These are phyloP conservation scores for Tetrahymena malaccensis DNA, from an alignment of 73 alveolate genomes.

Conservation along the genomic window DNA sequence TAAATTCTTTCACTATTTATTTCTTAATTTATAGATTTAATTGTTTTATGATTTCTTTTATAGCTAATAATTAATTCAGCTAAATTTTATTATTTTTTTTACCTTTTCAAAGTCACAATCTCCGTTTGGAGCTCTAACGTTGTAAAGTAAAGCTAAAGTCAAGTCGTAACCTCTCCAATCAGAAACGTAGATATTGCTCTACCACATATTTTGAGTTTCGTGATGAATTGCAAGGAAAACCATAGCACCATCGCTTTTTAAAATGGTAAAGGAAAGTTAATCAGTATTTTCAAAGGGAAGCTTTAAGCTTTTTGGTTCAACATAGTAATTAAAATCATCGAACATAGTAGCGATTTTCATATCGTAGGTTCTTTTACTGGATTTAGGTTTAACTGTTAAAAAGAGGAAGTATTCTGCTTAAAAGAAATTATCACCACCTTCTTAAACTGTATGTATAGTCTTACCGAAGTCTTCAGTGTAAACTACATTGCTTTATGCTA, in stretches of 20 bases:
- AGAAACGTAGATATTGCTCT: slow-evolving; percentile 49
- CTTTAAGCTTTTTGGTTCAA: not conserved
- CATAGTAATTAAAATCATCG: not conserved
- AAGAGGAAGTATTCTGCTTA: not conserved
- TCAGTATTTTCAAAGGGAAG: not conserved
- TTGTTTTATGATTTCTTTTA: too few species aligned
- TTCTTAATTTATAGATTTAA: too few species aligned
- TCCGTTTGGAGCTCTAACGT: slow-evolving; percentile 32
- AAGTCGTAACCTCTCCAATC: slow-evolving; percentile 56
- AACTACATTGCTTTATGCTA: not conserved
- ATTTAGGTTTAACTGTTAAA: not conserved
- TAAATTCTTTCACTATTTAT: not conserved
- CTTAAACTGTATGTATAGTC: not conserved
- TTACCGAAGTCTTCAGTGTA: not conserved
- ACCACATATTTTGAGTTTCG: not conserved
- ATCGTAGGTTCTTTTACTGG: not conserved
- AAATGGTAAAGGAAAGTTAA: not conserved
- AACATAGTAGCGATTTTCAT: not conserved
- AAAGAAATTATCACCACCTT: not conserved
- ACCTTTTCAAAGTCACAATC: slow-evolving; percentile 57
- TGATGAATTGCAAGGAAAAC: not conserved
- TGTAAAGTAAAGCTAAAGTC: slow-evolving; percentile 39
- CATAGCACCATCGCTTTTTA: not conserved
- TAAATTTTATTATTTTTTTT: not conserved
- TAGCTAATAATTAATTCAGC: not conserved